Evolutionary conservation across 2,329 filamentous ascomycete species (phyloP), one percentile per base, ranked within the genome.

Genomic region (Claviceps pazoutovae): DNA sequence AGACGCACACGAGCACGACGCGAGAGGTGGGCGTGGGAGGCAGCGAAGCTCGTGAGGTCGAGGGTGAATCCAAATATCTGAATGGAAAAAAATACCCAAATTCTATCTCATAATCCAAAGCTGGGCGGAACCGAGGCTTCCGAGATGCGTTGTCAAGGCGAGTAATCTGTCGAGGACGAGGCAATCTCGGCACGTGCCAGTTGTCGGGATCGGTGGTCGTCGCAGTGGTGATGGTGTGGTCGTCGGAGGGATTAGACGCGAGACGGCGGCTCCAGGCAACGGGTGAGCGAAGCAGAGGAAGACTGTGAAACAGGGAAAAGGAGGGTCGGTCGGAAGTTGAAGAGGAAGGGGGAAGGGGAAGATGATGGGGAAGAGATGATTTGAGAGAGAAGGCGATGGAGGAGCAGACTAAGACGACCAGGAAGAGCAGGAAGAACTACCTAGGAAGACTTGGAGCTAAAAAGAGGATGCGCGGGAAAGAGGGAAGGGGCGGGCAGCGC

Each of bases 81-180:
- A 16, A 44, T 8, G 38, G n/a, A 50, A 53, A 56, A 62, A 52
- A 54, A 65, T 65, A 61, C 58, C 62, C 61, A 65, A 65, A 64
- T 58, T 56, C 62, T 66, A 66, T 58, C 61, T 61, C 64, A 66
- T 66, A 65, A 59, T 63, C 63, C 59, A 61, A 63, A 59, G 49
- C 49, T 50, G 44, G n/a, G 49, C 30, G 49, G 44, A 50, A 53
- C 38, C 46, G 51, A 44, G 48, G 26, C 51, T 55, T 55, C 49
- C 42, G 46, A 41, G 39, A 30, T 38, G 36, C 38, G 30, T 34
- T 43, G 37, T 11, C 9, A 34, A 46, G 17, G 46, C 34, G 46
- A 49, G 44, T 26, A 47, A 50, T 34, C n/a, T 34, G 50, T 53
- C 46, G 41, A 39, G 34, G 53, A 48, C 51, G 45, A 51, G 47